phyloP scores from a whole-genome alignment of 1,284 basidiomycete genomes.

The Mycosarcoma maydis region DNA sequence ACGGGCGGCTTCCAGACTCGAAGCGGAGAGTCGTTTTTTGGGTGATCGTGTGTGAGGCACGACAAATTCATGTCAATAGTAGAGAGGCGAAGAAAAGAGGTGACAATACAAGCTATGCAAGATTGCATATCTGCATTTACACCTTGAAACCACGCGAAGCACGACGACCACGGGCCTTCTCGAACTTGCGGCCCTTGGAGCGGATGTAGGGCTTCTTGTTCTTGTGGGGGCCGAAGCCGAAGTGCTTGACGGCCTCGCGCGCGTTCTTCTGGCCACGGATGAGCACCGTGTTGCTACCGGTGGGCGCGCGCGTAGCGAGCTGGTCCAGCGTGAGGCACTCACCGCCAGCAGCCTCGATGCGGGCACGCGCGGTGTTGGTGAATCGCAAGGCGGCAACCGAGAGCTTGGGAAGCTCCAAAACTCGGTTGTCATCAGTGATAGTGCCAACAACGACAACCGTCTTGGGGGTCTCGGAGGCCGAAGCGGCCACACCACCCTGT shows the following conservation, averaged over 20 bases:
- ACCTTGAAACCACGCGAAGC: conserved; percentile 69
- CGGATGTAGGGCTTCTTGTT: conserved; percentile 92
- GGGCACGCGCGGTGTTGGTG: conserved; percentile 89
- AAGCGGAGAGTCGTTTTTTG: not conserved
- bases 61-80: conserved; percentile 2
- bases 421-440: conserved; percentile 94
- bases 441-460: conserved; percentile 90
- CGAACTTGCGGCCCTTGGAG: conserved; percentile 92
- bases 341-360: conserved; percentile 94
- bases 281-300: conserved; percentile 92
- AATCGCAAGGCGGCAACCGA: conserved; percentile 94
- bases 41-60: not conserved
- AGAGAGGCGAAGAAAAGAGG: not conserved
- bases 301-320: conserved; percentile 91
- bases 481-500: conserved; percentile 62
- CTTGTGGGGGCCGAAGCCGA: conserved; percentile 71
- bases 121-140: too few relatives aligned
- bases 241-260: conserved; percentile 95
- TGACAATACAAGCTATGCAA: too few relatives aligned
- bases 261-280: conserved; percentile 90
- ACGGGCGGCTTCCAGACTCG: not conserved
- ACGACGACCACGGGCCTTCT: conserved; percentile 71
- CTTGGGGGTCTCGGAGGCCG: conserved; percentile 71
- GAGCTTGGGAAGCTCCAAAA: conserved; percentile 87
- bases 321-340: conserved; percentile 96